Base-by-base conservation (phyloP, 1,284 basidiomycete species). In the Bjerkandera adusta region DNA sequence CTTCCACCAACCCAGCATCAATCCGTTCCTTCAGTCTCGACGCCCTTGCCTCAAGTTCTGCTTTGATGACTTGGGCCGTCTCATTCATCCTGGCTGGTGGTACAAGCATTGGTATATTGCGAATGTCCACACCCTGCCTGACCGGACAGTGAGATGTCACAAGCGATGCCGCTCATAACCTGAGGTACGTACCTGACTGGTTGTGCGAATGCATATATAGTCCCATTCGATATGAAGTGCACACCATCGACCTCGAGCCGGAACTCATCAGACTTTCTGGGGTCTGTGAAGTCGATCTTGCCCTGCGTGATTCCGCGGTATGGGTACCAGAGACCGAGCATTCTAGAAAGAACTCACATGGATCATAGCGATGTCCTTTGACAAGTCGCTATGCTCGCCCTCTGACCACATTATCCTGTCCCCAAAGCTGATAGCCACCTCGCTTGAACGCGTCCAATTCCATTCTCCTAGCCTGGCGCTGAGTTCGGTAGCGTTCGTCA, bases 211-310 rank as follows among this genome's bases (percentile, higher is more conserved):
- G 89, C 86, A 58, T 84, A 86, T 33, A 93, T 80, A 1, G 86
- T 80, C 1, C 92, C 92, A 53, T 89, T 88, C 7, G 77, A 68
- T 7, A 86, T 55, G 58, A 89, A 82, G 65, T 93, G 91, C 11
- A 94, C 72, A 3, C 89, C 92, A 59, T 86, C 82, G 52, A 90
- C 80, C 49, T 89, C 83, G 2, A 89, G 65, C 26, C 76, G 71
- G 30, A 89, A 62, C 45, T 85, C 82, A 27, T 81, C 78, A 0
- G 69, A 64, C 5, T 64, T 73, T 13, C 64, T 62, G 4, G 68
- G 60, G 54, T 84, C 77, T 5, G 72, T 72, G 12, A 89, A 59
- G 50, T 90, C 88, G 15, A 90, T 71, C 50, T 79, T 80, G 21
- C 87, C 87, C 88, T 89, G 18, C n/a, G n/a, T 18, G 5, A 5